Conservation (phyloP, 2,329 filamentous ascomycete species). For the Zarea fungicola region DNA sequence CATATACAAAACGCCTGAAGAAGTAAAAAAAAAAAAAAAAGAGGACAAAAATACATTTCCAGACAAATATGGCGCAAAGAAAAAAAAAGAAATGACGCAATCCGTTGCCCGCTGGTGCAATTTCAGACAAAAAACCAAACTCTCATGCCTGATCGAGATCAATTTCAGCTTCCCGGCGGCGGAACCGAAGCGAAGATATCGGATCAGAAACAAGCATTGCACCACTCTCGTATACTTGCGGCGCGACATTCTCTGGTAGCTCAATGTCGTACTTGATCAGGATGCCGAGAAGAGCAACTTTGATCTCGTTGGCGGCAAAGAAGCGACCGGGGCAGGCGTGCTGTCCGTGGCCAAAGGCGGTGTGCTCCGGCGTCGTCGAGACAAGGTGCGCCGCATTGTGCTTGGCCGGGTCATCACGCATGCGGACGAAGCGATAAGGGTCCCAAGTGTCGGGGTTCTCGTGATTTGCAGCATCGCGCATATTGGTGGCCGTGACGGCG, state of each 20-base stretch:
- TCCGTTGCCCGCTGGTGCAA: too few species aligned
- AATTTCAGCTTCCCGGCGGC: constrained; percentile 13
- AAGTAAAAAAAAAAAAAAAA: too few species aligned
- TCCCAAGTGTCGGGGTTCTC: constrained; percentile 35
- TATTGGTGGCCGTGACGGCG: not conserved
- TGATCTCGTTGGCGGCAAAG: constrained; percentile 48
- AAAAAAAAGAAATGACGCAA: too few species aligned
- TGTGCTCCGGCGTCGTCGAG: constrained; percentile 41
- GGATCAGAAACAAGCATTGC: constrained; percentile 6
- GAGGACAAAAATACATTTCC: too few species aligned
- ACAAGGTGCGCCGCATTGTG: constrained; percentile 36
- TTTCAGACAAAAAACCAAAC: too few species aligned
- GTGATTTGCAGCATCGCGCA: constrained; percentile 23
- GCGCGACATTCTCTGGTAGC: constrained; percentile 16
- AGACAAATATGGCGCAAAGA: too few species aligned
- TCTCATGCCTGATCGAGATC: too few species aligned
- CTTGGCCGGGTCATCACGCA: constrained; percentile 31
- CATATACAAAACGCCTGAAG: too few species aligned
- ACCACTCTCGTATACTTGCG: constrained; percentile 7
- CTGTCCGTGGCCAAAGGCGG: constrained; percentile 50
- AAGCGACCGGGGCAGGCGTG: constrained; percentile 51
- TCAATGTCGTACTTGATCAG: constrained; percentile 47
- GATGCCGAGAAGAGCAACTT: constrained; percentile 45
- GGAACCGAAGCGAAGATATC: constrained; percentile 6
- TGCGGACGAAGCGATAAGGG: constrained; percentile 39